Percentiles rank a stretch among this genome's conserved stretches.
These are phyloP conservation scores for Carallia brachiata DNA, from an alignment of 345 rosid species.

Conservation along the genomic window DNA sequence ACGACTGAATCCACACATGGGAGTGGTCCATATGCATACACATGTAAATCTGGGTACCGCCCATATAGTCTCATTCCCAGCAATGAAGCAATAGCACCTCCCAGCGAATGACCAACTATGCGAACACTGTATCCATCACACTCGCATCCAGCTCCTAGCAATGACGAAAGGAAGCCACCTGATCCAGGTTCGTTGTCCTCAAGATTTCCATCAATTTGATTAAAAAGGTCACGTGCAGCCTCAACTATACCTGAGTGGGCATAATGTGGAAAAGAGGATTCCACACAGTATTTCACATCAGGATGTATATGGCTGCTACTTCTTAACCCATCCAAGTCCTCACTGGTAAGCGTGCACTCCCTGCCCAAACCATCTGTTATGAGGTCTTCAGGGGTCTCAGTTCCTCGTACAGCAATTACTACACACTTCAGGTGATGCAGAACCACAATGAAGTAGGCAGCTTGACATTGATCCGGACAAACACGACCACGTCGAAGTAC, in stretches of 20 bases:
- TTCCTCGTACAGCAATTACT: slow-evolving; percentile 85
- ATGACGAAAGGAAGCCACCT: slow-evolving; percentile 64
- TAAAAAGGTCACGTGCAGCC: slow-evolving; percentile 78
- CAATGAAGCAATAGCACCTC: slow-evolving; percentile 88
- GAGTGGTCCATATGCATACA: slow-evolving; percentile 78
- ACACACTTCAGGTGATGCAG: slow-evolving; percentile 65
- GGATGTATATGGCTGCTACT: slow-evolving; percentile 42
- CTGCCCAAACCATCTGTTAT: slow-evolving; percentile 87
- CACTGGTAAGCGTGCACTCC: slow-evolving; percentile 54
- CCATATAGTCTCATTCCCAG: slow-evolving; percentile 69
- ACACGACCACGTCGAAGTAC: slow-evolving; percentile 79
- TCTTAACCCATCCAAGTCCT: slow-evolving; percentile 76
- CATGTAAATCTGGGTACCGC: slow-evolving; percentile 64
- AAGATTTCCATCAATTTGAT: slow-evolving; percentile 74
- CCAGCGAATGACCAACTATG: slow-evolving; percentile 85
- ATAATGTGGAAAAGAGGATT: slow-evolving; percentile 66
- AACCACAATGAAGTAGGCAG: slow-evolving; percentile 84
- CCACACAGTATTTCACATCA: slow-evolving; percentile 35
- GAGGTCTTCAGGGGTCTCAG: slow-evolving; percentile 95
- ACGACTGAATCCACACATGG: slow-evolving; percentile 74
- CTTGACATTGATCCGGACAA: slow-evolving; percentile 68
- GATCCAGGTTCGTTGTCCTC: slow-evolving; percentile 37
- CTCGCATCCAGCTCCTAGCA: slow-evolving; percentile 80
- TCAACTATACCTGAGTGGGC: slow-evolving; percentile 83
- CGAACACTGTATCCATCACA: slow-evolving; percentile 79